These are phyloP conservation scores for Hypericum perforatum DNA, from an alignment of 345 rosid genomes.

Conservation along the genomic window DNA sequence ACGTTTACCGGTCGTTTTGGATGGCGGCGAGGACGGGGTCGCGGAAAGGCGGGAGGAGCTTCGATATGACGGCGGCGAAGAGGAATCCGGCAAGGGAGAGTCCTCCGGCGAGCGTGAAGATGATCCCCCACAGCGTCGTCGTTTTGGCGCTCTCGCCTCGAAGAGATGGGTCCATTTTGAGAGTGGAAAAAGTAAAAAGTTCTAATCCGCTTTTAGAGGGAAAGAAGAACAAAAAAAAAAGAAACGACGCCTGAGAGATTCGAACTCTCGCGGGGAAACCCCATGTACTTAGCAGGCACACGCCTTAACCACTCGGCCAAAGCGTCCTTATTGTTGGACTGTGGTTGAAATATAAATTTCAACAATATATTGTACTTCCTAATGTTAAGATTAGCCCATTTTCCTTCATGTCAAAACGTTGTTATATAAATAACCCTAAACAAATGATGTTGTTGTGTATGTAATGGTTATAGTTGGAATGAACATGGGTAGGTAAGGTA, in stretches of 20 bases:
- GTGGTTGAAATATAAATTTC: too few relatives aligned
- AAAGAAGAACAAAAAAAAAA: too few relatives aligned
- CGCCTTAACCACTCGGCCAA: conserved; percentile 9
- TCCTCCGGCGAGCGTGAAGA: conserved; percentile 22
- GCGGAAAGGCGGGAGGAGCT: conserved; percentile 35
- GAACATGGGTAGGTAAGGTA: too few relatives aligned
- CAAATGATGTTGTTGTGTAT: too few relatives aligned
- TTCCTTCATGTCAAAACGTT: too few relatives aligned
- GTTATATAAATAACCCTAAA: too few relatives aligned
- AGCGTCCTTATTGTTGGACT: not conserved
- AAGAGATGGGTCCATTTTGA: too few relatives aligned
- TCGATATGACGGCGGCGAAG: conserved; percentile 36
- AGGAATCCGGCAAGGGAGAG: conserved; percentile 29
- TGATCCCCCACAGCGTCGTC: conserved; percentile 19
- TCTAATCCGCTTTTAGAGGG: too few relatives aligned
- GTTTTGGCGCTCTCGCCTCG: not conserved
- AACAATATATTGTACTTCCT: too few relatives aligned
- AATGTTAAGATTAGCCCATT: too few relatives aligned
- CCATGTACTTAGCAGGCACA: conserved; percentile 9
- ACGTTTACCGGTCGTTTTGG: conserved; percentile 40
- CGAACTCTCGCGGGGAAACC: conserved; percentile 9
- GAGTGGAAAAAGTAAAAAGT: too few relatives aligned
- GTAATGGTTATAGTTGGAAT: too few relatives aligned
- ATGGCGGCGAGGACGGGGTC: conserved; percentile 32
- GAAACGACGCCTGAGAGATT: conserved; percentile 6